Base-by-base conservation (phyloP, 164 flowering plant species). In the Vitis amurensis region DNA sequence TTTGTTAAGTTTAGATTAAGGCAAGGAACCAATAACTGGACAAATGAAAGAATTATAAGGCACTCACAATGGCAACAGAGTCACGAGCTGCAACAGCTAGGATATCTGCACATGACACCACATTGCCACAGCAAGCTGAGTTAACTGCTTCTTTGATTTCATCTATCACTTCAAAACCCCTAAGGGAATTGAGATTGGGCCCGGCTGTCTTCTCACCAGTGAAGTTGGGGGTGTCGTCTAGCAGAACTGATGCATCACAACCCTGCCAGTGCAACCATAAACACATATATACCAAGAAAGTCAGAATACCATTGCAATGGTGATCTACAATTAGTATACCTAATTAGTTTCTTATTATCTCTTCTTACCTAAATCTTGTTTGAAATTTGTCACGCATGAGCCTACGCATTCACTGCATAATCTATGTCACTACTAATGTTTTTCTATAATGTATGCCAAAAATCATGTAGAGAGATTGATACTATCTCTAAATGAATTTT, bases 81-180 rank as follows among this genome's bases (percentile, higher is more conserved):
- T 78, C 83, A 0, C 85, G 82, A 60, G 89, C 86, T 2, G 85
- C 86, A 52, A 84, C 75, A 11, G 85, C 77, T 10, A 86, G 51
- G 12, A 86, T 82, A 50, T 86, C 89, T 0, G 89, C 86, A 66
- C 89, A 86, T 9, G 89, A 86, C 1, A 86, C 89, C 9, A 81
- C 77, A 1, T 77, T 70, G 11, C 65, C 27, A 0, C 73, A 57
- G 55, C 90, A 87, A 9, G 55, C 59, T 63, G 55, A 64, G 60
- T 87, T 82, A 3, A 87, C 74, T 1, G 69, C 78, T 0, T 71
- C 19, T 67, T 87, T 87, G 47, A 84, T 80, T 53, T 60, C 52
- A 59, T 85, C 88, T 7, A 87, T 68, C 0, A 84, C 85, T 3
- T 81, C 83, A 15, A 80, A 83, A 2, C 87, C 88, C 57, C 85